These are phyloP conservation scores for Stipa capillata DNA, from an alignment of 176 grass and related monocot species.

Conservation along the genomic window DNA sequence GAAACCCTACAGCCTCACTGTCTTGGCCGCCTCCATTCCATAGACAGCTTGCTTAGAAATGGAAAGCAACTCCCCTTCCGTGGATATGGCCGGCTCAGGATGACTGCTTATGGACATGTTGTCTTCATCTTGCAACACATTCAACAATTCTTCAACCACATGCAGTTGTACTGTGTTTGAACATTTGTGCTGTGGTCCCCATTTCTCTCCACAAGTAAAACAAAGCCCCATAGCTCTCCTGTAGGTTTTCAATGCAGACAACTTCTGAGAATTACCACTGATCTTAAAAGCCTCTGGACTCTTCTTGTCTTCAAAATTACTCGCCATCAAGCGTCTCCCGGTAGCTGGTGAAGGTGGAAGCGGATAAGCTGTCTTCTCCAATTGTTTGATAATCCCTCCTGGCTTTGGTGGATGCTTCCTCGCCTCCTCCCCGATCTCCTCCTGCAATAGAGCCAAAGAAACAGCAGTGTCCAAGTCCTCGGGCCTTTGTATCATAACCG, in stretches of 20 bases:
- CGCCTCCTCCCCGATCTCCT: neutral
- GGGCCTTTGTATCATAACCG: neutral
- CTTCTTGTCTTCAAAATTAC: too few species aligned
- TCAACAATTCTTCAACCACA: neutral
- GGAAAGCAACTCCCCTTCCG: accelerated
- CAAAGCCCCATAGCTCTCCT: neutral
- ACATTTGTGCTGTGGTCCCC: neutral
- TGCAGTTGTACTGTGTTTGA: accelerated
- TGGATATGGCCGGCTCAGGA: too few species aligned
- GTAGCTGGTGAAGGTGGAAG: too few species aligned
- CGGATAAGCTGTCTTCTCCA: too few species aligned
- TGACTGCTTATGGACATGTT: too few species aligned
- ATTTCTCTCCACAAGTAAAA: neutral
- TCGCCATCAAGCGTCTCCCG: too few species aligned
- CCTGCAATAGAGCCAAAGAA: neutral
- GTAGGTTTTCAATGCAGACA: neutral
- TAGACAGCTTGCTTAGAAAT: accelerated
- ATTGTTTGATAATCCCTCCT: too few species aligned
- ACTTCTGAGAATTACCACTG: neutral
- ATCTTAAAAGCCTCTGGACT: too few species aligned
- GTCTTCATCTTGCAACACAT: neutral
- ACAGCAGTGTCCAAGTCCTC: neutral
- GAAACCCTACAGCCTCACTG: neutral
- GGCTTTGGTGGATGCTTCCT: too few species aligned
- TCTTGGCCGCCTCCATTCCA: too few species aligned